Evolutionary conservation across 331 rosid genomes (phyloP), one percentile per base, ranked within the genome.

Genomic region (Cydonia oblonga): DNA sequence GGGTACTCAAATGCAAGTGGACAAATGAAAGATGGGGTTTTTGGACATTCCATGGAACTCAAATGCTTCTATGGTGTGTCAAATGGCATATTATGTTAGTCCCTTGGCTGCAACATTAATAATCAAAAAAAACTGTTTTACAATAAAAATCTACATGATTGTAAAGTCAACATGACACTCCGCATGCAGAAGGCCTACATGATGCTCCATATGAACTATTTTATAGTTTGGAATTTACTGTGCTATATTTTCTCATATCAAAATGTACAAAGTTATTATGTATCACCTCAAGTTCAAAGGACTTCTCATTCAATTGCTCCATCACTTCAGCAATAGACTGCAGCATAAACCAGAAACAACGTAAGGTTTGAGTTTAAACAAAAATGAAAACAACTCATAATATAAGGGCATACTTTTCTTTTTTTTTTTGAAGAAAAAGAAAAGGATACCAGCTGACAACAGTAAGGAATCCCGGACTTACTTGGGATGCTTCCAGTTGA

Each of bases 221-320:
- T 24, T 15, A 54, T 46, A 13, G n/a, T 59, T 24, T 7, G 1
- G n/a, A 6, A 28, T 38, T 71, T 20, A 71, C 42, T 57, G 25
- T 16, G 20, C 49, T 44, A 75, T 71, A 52, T 18, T 69, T 61
- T 22, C 2, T 72, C 44, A 52, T 16, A 76, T 66, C 61, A 70
- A 80, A 62, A 63, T 30, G 79, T 60, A 76, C 22, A 6, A 52
- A 52, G 29, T 75, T 56, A 81, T 71, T 49, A 24, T 15, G 30
- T 30, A 70, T 89, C 78, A 93, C 98, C 98, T 93, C 98, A 44
- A 91, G 97, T 74, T 93, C 98, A 68, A 93, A 93, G 67, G 98
- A 87, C 82, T 87, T 93, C 88, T 93, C 96, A 69, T 87, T 91
- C 85, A 93, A 79, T 80, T 87, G 97, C 29, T 75, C 77, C 83